A percentile compares a stretch with the other conserved stretches of the same genome.
phyloP scores from a whole-genome alignment of 805 yeast genomes.

The Starmerella stigmatis region DNA sequence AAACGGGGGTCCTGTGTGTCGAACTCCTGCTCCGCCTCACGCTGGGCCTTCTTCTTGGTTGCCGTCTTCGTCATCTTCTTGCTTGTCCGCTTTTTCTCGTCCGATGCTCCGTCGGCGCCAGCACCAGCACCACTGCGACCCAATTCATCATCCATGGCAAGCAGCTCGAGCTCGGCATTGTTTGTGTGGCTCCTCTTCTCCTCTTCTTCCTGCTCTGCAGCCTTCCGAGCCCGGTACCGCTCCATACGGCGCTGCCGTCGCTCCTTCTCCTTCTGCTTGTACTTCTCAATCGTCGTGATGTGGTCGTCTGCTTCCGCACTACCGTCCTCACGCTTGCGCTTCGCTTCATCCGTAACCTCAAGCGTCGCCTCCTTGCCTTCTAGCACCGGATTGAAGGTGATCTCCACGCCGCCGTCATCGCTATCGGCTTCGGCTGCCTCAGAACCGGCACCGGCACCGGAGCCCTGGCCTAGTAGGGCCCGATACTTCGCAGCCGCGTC shows the following conservation, averaged over 20 bases:
- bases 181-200: slow-evolving; percentile 35
- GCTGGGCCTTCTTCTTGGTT: slow-evolving; percentile 34
- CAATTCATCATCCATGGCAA: slow-evolving; percentile 63
- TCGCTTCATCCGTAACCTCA: slow-evolving; percentile 19
- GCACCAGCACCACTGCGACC: slow-evolving; percentile 59
- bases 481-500: slow-evolving; percentile 22
- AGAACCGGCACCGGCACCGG: background rate
- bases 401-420: slow-evolving; percentile 76
- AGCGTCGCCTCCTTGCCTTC: slow-evolving; percentile 35
- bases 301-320: slow-evolving; percentile 36
- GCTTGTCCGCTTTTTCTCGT: slow-evolving; percentile 34
- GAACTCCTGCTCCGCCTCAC: slow-evolving; percentile 44
- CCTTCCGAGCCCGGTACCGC: slow-evolving; percentile 52
- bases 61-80: slow-evolving; percentile 37
- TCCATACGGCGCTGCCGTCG: slow-evolving; percentile 79
- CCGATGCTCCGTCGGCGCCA: slow-evolving; percentile 46
- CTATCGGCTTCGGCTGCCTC: slow-evolving; percentile 32
- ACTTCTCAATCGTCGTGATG: slow-evolving; percentile 66
- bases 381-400: slow-evolving; percentile 86
- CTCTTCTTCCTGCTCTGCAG: slow-evolving; percentile 37
- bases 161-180: slow-evolving; percentile 62
- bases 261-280: slow-evolving; percentile 83
- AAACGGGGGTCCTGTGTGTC: slow-evolving; percentile 80
- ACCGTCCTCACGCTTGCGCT: background rate
- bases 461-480: slow-evolving; percentile 16